Evolutionary conservation across 208 protist genomes (phyloP), one percentile per base, ranked within the genome.

Genomic region (Wallacemonas sp.): DNA sequence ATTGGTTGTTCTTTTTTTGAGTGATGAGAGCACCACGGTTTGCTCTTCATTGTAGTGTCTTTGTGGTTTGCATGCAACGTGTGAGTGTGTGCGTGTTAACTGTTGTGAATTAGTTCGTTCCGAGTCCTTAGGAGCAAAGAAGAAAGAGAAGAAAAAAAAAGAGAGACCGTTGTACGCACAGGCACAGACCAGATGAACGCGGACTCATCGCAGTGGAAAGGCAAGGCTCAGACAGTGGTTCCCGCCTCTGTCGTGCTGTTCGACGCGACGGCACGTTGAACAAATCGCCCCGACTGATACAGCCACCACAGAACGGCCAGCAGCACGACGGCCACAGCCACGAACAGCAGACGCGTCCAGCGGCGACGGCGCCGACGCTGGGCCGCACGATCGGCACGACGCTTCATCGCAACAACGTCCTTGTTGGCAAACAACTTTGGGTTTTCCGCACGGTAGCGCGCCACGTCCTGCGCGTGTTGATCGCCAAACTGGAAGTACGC

Each of bases 401-500:
- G 80, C 61, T 87, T 77, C 41, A 89, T 65, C 1, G 61, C 49
- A 44, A 82, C 61, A 10, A 69, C 74, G 28, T 78, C 69, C 4
- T 68, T 71, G 57, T 86, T 72, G 11, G 63, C 67, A 23, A 91
- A 91, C 28, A 83, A 55, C 16, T 76, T 59, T 26, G 79, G 79
- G 52, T 90, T 72, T 52, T 65, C 66, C 36, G 65, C 28, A 32
- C 89, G 86, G 74, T 93, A 93, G 16, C 57, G 26, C 20, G 70
- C 67, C 23, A 90, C 83, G 42, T 72, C 77, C 39, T 74, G 70
- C 12, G 61, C 57, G 55, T 95, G 86, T 29, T 28, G 26, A 63
- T 91, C 76, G 1, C 87, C 90, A 69, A 93, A 95, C 11, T 29
- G 57, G 55, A 95, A 95, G 76, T 86, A 95, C 54, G 82, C 87